Evolutionary conservation across 1,284 basidiomycete species (phyloP), one percentile per base, ranked within the genome.

Genomic region (Ustilago curta): DNA sequence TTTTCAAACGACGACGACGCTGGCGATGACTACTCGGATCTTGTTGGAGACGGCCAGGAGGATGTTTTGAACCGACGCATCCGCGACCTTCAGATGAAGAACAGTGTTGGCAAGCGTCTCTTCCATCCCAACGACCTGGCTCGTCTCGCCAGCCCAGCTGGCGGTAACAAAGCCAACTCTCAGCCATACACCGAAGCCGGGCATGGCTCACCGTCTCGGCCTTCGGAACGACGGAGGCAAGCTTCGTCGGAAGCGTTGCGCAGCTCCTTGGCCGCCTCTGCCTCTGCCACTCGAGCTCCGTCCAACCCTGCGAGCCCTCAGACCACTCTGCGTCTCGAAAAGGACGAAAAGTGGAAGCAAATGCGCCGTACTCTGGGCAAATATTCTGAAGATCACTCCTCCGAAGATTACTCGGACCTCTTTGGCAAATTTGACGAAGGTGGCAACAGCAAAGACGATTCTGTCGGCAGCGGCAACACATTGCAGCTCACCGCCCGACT

Each of bases 11-110:
- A 76, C 16, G 70, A 47, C 6, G 67, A 76, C 21, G 68, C 97
- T 3, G 63, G 51, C 39, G 74, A 76, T n/a, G 72, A 97, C 85
- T 82, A 80, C 52, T 82, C 80, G 4, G 80, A 82, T 25, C 63
- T 82, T 21, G 71, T 77, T 2, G 58, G 68, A 8, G 77, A 77
- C 21, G 79, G 63, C 7, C 75, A 80, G 37, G 79, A 81, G 16
- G 53, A 59, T 21, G 60, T 68, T 3, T 63, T 82, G 35, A 68
- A 63, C 43, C 45, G 60, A 37, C 72, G 78, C 19, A 75, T 82
- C 45, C 72, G 69, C 21, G 76, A 77, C 16, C 54, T 79, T 3
- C 68, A 73, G 51, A 69, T 71, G 63, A 61, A 55, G 52, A 73
- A 64, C 67, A 79, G 76, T 56, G 59, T 78, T 16, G 78, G 75